Conservation (phyloP, 2,329 filamentous ascomycete species). For the Calycina herbarum region DNA sequence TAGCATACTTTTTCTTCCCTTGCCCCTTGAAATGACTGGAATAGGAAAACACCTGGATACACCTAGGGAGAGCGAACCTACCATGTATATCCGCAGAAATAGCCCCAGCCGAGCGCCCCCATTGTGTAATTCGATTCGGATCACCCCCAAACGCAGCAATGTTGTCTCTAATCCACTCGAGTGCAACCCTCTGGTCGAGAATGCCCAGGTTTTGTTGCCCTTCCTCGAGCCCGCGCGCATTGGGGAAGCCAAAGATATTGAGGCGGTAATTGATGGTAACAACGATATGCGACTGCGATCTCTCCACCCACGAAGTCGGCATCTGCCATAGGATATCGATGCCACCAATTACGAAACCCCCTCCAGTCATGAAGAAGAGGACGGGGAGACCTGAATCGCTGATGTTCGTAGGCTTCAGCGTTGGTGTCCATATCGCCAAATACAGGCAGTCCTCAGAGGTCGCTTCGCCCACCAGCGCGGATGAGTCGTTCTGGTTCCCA, state of each 20-base stretch:
- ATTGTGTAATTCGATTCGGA: conserved; percentile 51
- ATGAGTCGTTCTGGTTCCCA: conserved; percentile 20
- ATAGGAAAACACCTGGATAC: conserved; percentile 32
- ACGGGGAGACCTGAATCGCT: conserved; percentile 43
- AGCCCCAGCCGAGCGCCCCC: conserved; percentile 54
- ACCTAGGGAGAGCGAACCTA: not conserved
- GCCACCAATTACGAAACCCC: conserved; percentile 21
- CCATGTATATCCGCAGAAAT: conserved; percentile 47
- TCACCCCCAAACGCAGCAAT: conserved; percentile 60
- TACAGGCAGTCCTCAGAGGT: conserved; percentile 34
- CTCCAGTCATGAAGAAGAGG: conserved; percentile 33
- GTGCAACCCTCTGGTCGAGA: conserved; percentile 57
- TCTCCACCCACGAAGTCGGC: conserved; percentile 14
- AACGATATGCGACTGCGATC: conserved; percentile 33
- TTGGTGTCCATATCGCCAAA: conserved; percentile 30
- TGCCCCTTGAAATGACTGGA: conserved; percentile 38
- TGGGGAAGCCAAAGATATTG: conserved; percentile 27
- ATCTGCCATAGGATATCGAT: conserved; percentile 14
- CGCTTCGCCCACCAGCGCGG: conserved; percentile 17
- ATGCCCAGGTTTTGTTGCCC: conserved; percentile 45
- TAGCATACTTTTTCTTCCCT: conserved; percentile 34
- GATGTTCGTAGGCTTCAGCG: conserved; percentile 36
- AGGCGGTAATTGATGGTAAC: conserved; percentile 38
- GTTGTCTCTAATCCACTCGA: conserved; percentile 60
- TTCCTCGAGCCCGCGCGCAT: conserved; percentile 40